Percentiles rank a stretch among this genome's conserved stretches.
Conservation (phyloP, 2,329 filamentous ascomycete genomes). For the Aspergillus terreus region DNA sequence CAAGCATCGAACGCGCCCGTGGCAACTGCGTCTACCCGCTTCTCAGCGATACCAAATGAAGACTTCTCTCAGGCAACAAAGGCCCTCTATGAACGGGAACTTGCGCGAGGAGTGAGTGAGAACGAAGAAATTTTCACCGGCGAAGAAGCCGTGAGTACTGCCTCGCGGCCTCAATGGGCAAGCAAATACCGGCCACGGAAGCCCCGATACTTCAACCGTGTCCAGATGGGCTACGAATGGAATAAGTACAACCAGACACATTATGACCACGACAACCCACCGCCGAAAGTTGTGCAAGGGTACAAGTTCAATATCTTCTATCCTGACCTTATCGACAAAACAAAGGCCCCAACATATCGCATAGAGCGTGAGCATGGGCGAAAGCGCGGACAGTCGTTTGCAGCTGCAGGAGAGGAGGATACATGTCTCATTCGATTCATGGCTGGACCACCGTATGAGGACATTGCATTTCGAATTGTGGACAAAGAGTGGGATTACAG, state of each 20-base stretch:
- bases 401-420: constrained; percentile 90
- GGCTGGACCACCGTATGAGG: constrained; percentile 91
- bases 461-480: constrained; percentile 94
- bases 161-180: constrained; percentile 70
- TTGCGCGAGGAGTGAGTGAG: constrained; percentile 83
- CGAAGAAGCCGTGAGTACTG: constrained; percentile 72
- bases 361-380: constrained; percentile 92
- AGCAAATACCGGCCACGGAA: constrained; percentile 85
- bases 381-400: constrained; percentile 85
- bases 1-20: constrained; percentile 43
- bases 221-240: constrained; percentile 99
- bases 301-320: constrained; percentile 99
- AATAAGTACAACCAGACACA: constrained; percentile 99
- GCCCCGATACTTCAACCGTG: constrained; percentile 93
- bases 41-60: constrained; percentile 65
- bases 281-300: constrained; percentile 95
- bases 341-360: constrained; percentile 89
- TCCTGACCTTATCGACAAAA: constrained; percentile 91
- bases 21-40: constrained; percentile 60
- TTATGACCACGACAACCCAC: constrained; percentile 97
- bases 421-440: constrained; percentile 96
- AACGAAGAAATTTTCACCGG: constrained; percentile 94
- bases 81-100: constrained; percentile 86
- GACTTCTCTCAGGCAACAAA: constrained; percentile 85
- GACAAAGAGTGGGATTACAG: constrained; percentile 99